These are phyloP conservation scores for Paulownia fortunei DNA, from an alignment of 257 asterid species.

Conservation along the genomic window DNA sequence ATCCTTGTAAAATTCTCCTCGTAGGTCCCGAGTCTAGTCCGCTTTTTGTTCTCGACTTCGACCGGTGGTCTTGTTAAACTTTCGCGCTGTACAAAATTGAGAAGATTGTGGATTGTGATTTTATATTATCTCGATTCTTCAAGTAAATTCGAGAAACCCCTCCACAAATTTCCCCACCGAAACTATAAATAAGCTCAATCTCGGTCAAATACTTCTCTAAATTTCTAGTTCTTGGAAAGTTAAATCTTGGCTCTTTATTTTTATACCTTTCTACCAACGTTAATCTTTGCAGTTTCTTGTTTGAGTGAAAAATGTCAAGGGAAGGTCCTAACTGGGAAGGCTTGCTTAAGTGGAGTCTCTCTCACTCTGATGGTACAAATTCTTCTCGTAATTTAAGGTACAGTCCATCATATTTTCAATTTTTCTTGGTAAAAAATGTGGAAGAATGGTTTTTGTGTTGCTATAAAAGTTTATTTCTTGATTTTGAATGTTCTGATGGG, in stretches of 20 bases:
- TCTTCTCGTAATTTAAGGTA: conserved; percentile 79
- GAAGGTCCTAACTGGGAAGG: conserved; percentile 96
- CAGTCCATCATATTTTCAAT: neutral
- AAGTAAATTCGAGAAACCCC: conserved; percentile 45
- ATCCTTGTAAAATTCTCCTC: neutral
- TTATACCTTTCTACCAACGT: neutral
- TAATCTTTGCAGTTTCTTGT: conserved; percentile 5
- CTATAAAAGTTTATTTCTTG: neutral
- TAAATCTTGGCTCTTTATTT: neutral
- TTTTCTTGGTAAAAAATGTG: neutral
- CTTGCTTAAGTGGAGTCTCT: conserved; percentile 90
- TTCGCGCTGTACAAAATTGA: neutral
- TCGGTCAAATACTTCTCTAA: neutral
- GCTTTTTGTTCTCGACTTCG: neutral
- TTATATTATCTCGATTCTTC: conserved; percentile 40
- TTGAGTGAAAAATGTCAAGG: conserved; percentile 61
- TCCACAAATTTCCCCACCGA: neutral
- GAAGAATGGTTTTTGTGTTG: neutral
- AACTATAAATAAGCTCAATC: conserved; percentile 22
- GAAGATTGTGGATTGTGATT: neutral
- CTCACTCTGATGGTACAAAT: conserved; percentile 76
- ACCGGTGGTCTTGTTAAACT: neutral
- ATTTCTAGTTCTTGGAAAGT: neutral
- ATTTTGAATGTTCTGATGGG: neutral
- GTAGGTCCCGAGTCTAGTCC: neutral